phyloP scores from a whole-genome alignment of 768 basidiomycete species.

The Calvatia gigantea region DNA sequence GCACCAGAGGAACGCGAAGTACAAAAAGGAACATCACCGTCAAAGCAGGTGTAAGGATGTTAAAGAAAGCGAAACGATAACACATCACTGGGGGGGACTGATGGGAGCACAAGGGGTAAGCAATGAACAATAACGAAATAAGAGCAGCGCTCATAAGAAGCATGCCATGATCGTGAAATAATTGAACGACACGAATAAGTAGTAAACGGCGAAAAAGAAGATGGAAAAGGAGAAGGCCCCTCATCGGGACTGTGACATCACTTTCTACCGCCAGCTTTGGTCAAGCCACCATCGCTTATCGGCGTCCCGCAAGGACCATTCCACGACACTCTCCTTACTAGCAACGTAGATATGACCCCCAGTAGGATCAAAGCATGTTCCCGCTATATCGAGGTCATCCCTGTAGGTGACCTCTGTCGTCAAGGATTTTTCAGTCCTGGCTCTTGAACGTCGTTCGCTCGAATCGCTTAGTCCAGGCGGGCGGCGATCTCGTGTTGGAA shows the following conservation, averaged over 20 bases:
- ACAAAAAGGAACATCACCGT: background rate
- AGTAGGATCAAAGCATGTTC: constrained; percentile 28
- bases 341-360: constrained; percentile 30
- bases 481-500: constrained; percentile 16
- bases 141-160: background rate
- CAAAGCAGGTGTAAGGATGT: background rate
- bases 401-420: constrained; percentile 13
- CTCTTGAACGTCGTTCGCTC: background rate
- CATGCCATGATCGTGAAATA: constrained; percentile 3
- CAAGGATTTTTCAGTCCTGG: background rate
- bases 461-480: background rate
- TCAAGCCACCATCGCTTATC: constrained; percentile 74
- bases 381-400: constrained; percentile 28
- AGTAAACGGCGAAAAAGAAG: background rate
- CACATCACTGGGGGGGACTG: background rate
- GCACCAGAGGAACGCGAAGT: background rate
- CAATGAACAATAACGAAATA: background rate
- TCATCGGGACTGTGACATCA: background rate
- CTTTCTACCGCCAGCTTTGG: constrained; percentile 37
- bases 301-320: constrained; percentile 46
- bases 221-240: background rate
- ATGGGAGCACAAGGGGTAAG: background rate
- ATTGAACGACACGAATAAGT: background rate
- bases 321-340: constrained; percentile 16
- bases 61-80: background rate